phyloP scores from a whole-genome alignment of 2,329 filamentous ascomycete species.

The Trichoderma sp. region DNA sequence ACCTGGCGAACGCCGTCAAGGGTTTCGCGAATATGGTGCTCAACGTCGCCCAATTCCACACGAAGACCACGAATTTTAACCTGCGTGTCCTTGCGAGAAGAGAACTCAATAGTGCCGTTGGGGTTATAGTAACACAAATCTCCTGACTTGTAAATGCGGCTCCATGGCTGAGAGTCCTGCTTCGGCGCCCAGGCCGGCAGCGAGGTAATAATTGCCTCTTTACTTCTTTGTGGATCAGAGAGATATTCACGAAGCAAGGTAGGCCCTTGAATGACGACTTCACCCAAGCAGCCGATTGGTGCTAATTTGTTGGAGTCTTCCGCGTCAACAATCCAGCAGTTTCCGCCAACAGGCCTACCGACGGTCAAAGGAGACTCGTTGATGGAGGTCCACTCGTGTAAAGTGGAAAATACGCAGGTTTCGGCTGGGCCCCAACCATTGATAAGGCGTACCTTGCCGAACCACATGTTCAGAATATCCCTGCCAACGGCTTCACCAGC shows the following conservation, averaged over 20 bases:
- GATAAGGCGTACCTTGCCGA: slow-evolving; percentile 25
- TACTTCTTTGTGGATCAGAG: slow-evolving; percentile 14
- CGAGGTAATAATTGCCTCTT: slow-evolving; percentile 1
- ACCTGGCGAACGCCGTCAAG: slow-evolving; percentile 18
- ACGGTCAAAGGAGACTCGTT: slow-evolving; percentile 9
- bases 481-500: slow-evolving; percentile 34
- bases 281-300: slow-evolving; percentile 25
- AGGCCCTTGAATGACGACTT: slow-evolving; percentile 25
- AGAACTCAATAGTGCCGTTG: slow-evolving; percentile 47
- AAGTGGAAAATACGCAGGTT: slow-evolving; percentile 25
- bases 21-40: slow-evolving; percentile 26
- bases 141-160: slow-evolving; percentile 49
- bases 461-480: slow-evolving; percentile 23
- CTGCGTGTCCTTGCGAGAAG: slow-evolving; percentile 60
- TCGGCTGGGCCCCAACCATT: slow-evolving; percentile 29
- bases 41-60: slow-evolving; percentile 50
- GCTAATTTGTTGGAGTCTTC: slow-evolving; percentile 5
- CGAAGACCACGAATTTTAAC: slow-evolving; percentile 63
- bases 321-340: slow-evolving; percentile 1
- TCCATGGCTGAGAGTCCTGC: slow-evolving; percentile 27
- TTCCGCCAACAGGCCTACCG: slow-evolving; percentile 22
- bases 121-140: slow-evolving; percentile 50
- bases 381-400: slow-evolving; percentile 15
- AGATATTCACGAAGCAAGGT: slow-evolving; percentile 23
- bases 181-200: slow-evolving; percentile 13